Evolutionary conservation across 352 stramenopile genomes (phyloP), one percentile per base, ranked within the genome.

Genomic region (Pythium brassicae): DNA sequence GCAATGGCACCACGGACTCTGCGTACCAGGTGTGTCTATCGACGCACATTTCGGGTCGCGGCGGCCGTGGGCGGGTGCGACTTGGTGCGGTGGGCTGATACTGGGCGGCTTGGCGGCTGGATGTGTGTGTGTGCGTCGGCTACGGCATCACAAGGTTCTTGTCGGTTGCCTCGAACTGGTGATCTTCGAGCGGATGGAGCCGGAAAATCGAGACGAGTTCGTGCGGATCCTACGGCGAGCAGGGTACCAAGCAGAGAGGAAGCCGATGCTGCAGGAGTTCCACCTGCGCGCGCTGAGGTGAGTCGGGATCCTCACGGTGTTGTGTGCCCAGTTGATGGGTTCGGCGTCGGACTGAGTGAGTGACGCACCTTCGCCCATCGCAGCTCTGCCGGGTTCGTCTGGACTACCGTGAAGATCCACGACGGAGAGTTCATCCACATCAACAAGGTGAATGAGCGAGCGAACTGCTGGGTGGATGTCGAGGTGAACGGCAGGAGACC

Each of bases 391-490:
- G 84, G 84, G 0, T 94, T 88, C 65, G 53, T 72, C 7, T 91
- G 85, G 62, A 90, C 79, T 9, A 87, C 77, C 0, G 74, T 94
- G n/a, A 74, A 88, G 17, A 57, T 94, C 10, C 71, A 76, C 53
- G 76, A 88, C 34, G 84, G 81, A 52, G 84, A 94, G 47, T 92
- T 89, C 60, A 74, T 92, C 20, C 82, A 94, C 63, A 80, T 94
- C 40, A 92, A 94, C 67, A 91, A 91, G 68, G 74, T 85, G 43
- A n/a, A n/a, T n/a, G n/a, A n/a, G n/a, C n/a, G n/a, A n/a, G n/a
- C n/a, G n/a, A n/a, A n/a, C n/a, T n/a, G n/a, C n/a, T n/a, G n/a
- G n/a, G n/a, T n/a, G n/a, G n/a, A n/a, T n/a, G n/a, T n/a, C n/a
- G n/a, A n/a, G n/a, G n/a, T n/a, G n/a, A n/a, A n/a, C n/a, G n/a